Conservation (phyloP, 2,329 filamentous ascomycete species). For the Sarocladium brachiariae region DNA sequence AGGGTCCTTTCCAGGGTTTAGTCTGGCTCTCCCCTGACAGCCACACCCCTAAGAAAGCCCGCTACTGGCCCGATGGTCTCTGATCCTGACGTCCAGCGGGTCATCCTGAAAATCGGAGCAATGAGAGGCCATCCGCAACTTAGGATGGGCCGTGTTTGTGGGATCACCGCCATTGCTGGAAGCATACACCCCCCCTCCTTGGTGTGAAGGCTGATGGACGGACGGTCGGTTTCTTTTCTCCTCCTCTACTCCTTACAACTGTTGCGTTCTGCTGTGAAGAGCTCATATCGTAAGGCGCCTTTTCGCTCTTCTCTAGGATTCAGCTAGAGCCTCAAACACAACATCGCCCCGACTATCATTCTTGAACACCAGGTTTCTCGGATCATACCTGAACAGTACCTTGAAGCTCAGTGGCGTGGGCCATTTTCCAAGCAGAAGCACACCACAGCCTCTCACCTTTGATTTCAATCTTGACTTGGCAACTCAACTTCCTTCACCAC, state of each 20-base stretch:
- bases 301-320: not conserved
- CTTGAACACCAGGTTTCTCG: not conserved
- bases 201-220: not conserved
- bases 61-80: conserved; percentile 19
- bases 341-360: too few species aligned
- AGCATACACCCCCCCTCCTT: conserved; percentile 7
- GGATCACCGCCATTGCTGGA: conserved; percentile 12
- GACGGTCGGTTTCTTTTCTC: not conserved
- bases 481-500: not conserved
- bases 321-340: not conserved
- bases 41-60: not conserved
- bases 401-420: not conserved
- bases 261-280: conserved; percentile 2
- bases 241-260: not conserved
- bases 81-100: conserved; percentile 21
- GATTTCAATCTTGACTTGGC: not conserved
- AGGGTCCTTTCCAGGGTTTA: not conserved
- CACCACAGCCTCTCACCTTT: not conserved
- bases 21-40: not conserved
- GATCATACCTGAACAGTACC: not conserved
- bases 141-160: not conserved
- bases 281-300: not conserved
- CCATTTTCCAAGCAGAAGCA: not conserved
- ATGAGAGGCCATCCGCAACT: conserved; percentile 23
- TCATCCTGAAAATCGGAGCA: conserved; percentile 26